Conservation (phyloP, 108 stramenopile genomes). For the Cyclotella choctawhatcheeana region DNA sequence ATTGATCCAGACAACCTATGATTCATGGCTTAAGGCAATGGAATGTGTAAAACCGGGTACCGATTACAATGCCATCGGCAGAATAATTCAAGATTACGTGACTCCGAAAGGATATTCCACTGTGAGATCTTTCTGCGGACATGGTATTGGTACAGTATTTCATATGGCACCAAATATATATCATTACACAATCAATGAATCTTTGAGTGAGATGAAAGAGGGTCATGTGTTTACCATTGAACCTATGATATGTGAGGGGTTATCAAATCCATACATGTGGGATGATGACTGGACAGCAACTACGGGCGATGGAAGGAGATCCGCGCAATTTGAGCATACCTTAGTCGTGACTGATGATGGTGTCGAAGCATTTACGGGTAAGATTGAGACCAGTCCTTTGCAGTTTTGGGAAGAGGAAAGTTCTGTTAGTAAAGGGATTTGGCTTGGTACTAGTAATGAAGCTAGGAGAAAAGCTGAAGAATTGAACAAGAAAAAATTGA, state of each 20-base stretch:
- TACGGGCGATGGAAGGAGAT: constrained; percentile 81
- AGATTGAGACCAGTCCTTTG: constrained; percentile 72
- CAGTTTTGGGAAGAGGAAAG: constrained; percentile 93
- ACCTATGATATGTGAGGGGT: constrained; percentile 99
- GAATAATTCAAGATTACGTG: constrained; percentile 88
- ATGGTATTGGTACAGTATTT: constrained; percentile 95
- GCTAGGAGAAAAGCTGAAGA: constrained; percentile 51
- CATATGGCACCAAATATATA: constrained; percentile 96
- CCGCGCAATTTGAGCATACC: constrained; percentile 97
- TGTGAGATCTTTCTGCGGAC: constrained; percentile 92
- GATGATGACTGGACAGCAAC: constrained; percentile 98
- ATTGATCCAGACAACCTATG: constrained; percentile 90
- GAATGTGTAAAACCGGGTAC: constrained; percentile 74
- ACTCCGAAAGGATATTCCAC: constrained; percentile 68
- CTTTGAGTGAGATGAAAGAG: constrained; percentile 84
- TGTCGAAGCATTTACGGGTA: constrained; percentile 90
- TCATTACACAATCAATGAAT: constrained; percentile 94
- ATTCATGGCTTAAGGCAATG: constrained; percentile 84
- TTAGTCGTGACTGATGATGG: constrained; percentile 87
- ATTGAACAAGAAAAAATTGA: constrained; percentile 40
- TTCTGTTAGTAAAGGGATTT: constrained; percentile 70
- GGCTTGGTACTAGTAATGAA: constrained; percentile 71
- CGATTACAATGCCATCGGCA: constrained; percentile 95
- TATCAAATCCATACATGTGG: constrained; percentile 72
- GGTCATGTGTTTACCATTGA: constrained; percentile 99